Evolutionary conservation across 352 stramenopile species (phyloP).

Genomic region (Globisporangium orthogonon): DNA sequence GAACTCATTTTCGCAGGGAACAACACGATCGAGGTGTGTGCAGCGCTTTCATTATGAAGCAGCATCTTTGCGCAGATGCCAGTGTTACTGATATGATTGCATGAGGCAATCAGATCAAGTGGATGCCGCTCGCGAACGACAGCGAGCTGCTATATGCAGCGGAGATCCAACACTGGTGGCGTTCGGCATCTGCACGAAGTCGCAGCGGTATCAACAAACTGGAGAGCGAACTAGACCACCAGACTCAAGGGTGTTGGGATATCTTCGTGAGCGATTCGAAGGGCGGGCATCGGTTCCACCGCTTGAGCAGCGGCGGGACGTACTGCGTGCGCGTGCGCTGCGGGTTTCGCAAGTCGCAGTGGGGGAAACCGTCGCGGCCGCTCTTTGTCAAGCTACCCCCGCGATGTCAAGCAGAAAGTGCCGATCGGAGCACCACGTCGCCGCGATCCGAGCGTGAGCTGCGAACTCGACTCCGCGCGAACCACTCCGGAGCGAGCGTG

Average conservation of each 20-base stretch:
- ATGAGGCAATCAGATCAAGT: conserved; percentile 19
- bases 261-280: conserved; percentile 16
- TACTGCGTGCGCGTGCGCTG: conserved; percentile 30
- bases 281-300: conserved; percentile 22
- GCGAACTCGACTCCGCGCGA: too few relatives aligned
- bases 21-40: conserved; percentile 25
- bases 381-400: conserved; percentile 14
- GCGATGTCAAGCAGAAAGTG: background rate
- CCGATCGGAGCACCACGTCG: background rate
- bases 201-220: background rate
- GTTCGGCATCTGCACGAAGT: background rate
- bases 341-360: conserved; percentile 18
- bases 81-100: background rate
- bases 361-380: conserved; percentile 16
- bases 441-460: background rate
- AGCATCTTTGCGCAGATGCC: background rate
- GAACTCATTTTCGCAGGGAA: conserved; percentile 13
- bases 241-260: conserved; percentile 12
- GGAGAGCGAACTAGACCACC: background rate
- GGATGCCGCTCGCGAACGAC: conserved; percentile 16
- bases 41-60: background rate
- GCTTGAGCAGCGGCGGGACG: conserved; percentile 9
- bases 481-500: too few relatives aligned
- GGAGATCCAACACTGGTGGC: conserved; percentile 18
- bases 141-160: conserved; percentile 23